Percentiles rank a stretch among this genome's conserved stretches.
Conservation (phyloP, 140 eudicot species). For the Oenanthe javanica region DNA sequence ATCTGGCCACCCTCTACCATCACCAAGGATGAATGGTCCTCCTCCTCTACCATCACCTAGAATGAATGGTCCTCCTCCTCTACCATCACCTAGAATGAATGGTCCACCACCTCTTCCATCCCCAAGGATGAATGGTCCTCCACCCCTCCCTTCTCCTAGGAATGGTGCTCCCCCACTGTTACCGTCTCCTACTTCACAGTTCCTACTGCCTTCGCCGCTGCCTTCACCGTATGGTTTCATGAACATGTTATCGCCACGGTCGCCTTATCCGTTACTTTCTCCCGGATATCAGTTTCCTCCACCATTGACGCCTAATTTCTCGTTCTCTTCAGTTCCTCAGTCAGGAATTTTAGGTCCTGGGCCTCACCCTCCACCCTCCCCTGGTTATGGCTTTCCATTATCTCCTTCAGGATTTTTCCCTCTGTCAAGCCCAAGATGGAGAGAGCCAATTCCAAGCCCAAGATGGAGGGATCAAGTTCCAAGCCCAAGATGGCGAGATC, state of each 20-base stretch:
- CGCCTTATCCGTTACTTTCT: slow-evolving; percentile 85
- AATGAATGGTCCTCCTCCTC: slow-evolving; percentile 33
- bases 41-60: slow-evolving; percentile 46
- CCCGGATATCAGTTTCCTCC: slow-evolving; percentile 79
- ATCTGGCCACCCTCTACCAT: slow-evolving; percentile 31
- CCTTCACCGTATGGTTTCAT: slow-evolving; percentile 82
- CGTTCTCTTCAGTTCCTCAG: slow-evolving; percentile 63
- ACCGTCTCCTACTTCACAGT: slow-evolving; percentile 78
- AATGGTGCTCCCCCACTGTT: slow-evolving; percentile 55
- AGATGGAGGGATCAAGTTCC: slow-evolving; percentile 66
- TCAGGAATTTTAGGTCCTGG: slow-evolving; percentile 75
- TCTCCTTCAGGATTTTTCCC: slow-evolving; percentile 85
- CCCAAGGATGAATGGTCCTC: slow-evolving; percentile 45
- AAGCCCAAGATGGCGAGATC: slow-evolving; percentile 13
- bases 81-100: slow-evolving; percentile 44
- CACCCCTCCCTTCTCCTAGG: slow-evolving; percentile 64
- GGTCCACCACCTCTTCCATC: slow-evolving; percentile 46
- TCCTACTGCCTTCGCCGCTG: slow-evolving; percentile 77
- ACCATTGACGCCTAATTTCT: slow-evolving; percentile 76
- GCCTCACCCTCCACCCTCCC: slow-evolving; percentile 81
- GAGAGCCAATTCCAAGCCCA: slow-evolving; percentile 37
- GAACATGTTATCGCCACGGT: slow-evolving; percentile 65
- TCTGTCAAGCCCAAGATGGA: slow-evolving; percentile 81
- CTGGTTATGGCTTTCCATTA: slow-evolving; percentile 72
- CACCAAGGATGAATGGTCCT: slow-evolving; percentile 49